Conservation (phyloP, 768 basidiomycete species). For the Lentinula raphanica region DNA sequence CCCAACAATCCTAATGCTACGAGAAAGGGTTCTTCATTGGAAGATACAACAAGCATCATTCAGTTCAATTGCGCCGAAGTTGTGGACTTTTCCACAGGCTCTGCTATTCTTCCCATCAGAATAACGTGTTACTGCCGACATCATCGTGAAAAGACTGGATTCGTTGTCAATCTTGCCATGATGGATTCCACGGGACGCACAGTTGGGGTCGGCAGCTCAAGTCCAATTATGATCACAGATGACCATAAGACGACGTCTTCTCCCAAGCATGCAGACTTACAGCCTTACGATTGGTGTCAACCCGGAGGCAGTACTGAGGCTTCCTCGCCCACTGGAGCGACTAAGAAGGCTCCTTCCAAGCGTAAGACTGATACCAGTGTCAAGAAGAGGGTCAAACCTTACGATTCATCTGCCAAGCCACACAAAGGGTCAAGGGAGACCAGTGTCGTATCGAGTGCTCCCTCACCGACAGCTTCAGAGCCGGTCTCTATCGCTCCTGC, state of each 20-base stretch:
- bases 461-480: slow-evolving; percentile 35
- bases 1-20: slow-evolving; percentile 29
- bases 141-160: slow-evolving; percentile 95
- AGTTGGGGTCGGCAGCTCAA: slow-evolving; percentile 76
- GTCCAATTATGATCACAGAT: slow-evolving; percentile 98
- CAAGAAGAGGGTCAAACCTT: slow-evolving; percentile 68
- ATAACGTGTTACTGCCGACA: slow-evolving; percentile 99
- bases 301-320: slow-evolving; percentile 12
- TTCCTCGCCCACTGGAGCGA: slow-evolving; percentile 7
- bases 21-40: slow-evolving; percentile 40
- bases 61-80: slow-evolving; percentile 94
- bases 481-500: slow-evolving; percentile 37
- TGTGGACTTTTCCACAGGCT: slow-evolving; percentile 84
- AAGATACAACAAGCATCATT: slow-evolving; percentile 80
- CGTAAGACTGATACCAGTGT: slow-evolving; percentile 41
- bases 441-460: slow-evolving; percentile 43
- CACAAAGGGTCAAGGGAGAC: slow-evolving; percentile 42
- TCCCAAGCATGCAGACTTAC: slow-evolving; percentile 24
- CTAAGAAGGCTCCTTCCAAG: slow-evolving; percentile 32
- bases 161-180: slow-evolving; percentile 85
- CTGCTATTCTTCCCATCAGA: slow-evolving; percentile 84
- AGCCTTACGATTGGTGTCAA: slow-evolving; percentile 45
- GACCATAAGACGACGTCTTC: slow-evolving; percentile 77
- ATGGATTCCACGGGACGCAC: slow-evolving; percentile 73
- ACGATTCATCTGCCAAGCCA: slow-evolving; percentile 49